Evolutionary conservation across 2,329 filamentous ascomycete genomes (phyloP), one percentile per base, ranked within the genome.

Genomic region (Arthrobotrys sinensis): DNA sequence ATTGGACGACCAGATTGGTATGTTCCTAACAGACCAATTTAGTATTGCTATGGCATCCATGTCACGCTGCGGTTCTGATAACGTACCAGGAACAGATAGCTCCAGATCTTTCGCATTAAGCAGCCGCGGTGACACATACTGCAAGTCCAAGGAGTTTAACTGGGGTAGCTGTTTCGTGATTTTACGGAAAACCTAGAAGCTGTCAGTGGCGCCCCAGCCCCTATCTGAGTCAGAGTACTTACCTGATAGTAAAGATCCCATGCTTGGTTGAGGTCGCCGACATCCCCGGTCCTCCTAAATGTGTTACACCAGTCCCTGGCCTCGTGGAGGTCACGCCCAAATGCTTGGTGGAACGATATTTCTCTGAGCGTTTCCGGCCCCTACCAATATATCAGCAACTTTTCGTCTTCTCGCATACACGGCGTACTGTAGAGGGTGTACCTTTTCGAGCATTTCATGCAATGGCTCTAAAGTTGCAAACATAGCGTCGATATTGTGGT

Each of bases 401-500:
- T n/a, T 14, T 36, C 7, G 1, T 38, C 7, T 19, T 38, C 3
- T 28, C 24, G 4, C 24, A 4, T 28, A 28, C 24, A 7, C 11
- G 7, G 46, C 24, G 34, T 10, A 2, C 14, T 16, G 43, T 19
- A 4, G 4, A 21, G 16, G 16, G 34, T n/a, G 16, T 79, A 83
- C 83, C 70, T 90, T 91, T 82, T 97, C 94, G 48, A 99, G 88
- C 86, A 96, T 91, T 48, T 94, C 93, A 83, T 99, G 96, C 24
- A 99, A 87, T 5, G 96, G 96, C 62, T 92, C 92, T 4, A 99
- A 89, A 0, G 93, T 94, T 10, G 90, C 89, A 84, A 99, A 96
- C 96, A 99, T 99, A 82, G 95, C 96, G 79, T 97, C 93, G 52
- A 98, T 96, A 84, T 99, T 97, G 82, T 96, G 92, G 82, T 98